A percentile compares a stretch with the other conserved stretches of the same genome.
phyloP scores from a whole-genome alignment of 805 yeast genomes.

The Saccharomycopsis oosterbeekiorum region DNA sequence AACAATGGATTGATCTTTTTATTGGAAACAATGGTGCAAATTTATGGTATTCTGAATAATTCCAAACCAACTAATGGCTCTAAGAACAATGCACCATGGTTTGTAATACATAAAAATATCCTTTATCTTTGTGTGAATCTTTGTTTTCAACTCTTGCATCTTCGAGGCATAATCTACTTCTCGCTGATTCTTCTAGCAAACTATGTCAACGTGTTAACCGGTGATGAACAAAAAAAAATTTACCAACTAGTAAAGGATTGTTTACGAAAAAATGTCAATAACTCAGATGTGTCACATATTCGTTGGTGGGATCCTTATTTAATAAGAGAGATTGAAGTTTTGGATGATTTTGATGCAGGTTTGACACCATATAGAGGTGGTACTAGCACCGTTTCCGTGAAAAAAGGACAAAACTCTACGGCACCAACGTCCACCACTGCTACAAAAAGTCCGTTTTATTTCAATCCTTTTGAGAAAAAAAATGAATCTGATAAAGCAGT shows the following conservation, averaged over 20 bases:
- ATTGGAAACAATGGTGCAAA: slow-evolving; percentile 38
- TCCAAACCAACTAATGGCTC: slow-evolving; percentile 25
- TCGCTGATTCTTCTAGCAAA: slow-evolving; percentile 47
- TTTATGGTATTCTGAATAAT: slow-evolving; percentile 43
- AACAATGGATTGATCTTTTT: slow-evolving; percentile 23
- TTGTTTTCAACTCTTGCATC: slow-evolving; percentile 42
- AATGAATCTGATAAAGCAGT: slow-evolving; percentile 8
- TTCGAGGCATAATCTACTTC: slow-evolving; percentile 33
- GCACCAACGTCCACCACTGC: slow-evolving; percentile 9
- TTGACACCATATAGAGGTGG: slow-evolving; percentile 13
- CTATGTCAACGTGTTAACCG: slow-evolving; percentile 43
- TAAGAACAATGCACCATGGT: slow-evolving; percentile 39
- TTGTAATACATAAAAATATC: slow-evolving; percentile 44
- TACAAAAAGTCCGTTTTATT: slow-evolving; percentile 21
- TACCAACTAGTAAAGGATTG: slow-evolving; percentile 27
- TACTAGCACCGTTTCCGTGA: slow-evolving; percentile 7
- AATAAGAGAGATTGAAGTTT: slow-evolving; percentile 39
- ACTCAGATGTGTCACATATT: slow-evolving; percentile 22
- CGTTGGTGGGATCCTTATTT: slow-evolving; percentile 70
- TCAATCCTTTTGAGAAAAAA: neutral
- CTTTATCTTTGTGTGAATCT: slow-evolving; percentile 42
- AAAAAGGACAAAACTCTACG: neutral
- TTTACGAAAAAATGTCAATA: slow-evolving; percentile 22
- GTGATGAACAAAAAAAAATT: slow-evolving; percentile 45
- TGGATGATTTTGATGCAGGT: slow-evolving; percentile 20